Conservation (phyloP, 306 rosid species). For the Sindora glabra region DNA sequence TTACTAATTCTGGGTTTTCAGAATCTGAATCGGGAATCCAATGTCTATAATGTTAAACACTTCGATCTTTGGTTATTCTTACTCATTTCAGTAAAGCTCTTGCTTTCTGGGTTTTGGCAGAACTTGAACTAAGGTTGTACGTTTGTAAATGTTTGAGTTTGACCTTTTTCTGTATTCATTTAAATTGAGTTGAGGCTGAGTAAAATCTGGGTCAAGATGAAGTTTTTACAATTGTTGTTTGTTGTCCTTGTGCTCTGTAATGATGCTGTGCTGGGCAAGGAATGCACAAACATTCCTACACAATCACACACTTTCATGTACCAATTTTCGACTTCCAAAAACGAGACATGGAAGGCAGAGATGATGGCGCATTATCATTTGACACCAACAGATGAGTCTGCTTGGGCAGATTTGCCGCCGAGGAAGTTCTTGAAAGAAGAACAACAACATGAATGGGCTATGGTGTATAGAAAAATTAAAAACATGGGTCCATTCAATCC, state of each 20-base stretch:
- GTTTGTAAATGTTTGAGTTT: neutral
- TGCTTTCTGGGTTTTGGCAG: neutral
- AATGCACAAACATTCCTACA: slow-evolving; percentile 61
- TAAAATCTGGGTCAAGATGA: slow-evolving; percentile 25
- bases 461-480: slow-evolving; percentile 55
- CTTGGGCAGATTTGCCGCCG: slow-evolving; percentile 58
- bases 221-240: slow-evolving; percentile 12
- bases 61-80: too few relatives aligned
- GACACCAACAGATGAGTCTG: slow-evolving; percentile 69
- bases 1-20: too few relatives aligned
- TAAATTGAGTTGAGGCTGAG: slow-evolving; percentile 2
- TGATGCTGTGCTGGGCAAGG: slow-evolving; percentile 31
- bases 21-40: too few relatives aligned
- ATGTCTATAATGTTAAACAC: too few relatives aligned
- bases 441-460: slow-evolving; percentile 44
- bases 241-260: slow-evolving; percentile 21
- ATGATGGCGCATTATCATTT: slow-evolving; percentile 52
- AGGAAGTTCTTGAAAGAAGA: slow-evolving; percentile 49
- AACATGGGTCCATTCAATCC: slow-evolving; percentile 13
- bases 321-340: slow-evolving; percentile 34
- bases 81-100: too few relatives aligned
- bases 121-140: neutral
- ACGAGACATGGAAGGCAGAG: slow-evolving; percentile 50
- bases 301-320: slow-evolving; percentile 46
- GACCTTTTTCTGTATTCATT: neutral